These are phyloP conservation scores for Nicotiana rustica DNA, from an alignment of 305 asterid species.

Conservation along the genomic window DNA sequence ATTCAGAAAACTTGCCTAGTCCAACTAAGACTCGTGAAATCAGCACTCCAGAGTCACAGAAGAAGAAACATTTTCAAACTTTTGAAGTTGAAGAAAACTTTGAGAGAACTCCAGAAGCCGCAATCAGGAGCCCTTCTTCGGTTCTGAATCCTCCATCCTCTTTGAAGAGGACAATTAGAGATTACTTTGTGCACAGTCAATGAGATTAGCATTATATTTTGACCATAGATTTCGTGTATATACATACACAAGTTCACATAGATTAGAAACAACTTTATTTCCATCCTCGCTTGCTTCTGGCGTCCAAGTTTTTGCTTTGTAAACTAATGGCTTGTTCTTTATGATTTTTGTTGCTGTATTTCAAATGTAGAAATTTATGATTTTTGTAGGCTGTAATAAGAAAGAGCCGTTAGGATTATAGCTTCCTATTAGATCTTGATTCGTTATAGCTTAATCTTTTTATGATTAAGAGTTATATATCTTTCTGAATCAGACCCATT, in stretches of 20 bases:
- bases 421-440: no score
- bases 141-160: slow-evolving; percentile 89
- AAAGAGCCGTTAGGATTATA: no score
- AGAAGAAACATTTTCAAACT: slow-evolving; percentile 45
- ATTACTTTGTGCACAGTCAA: slow-evolving; percentile 51
- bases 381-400: no score
- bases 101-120: slow-evolving; percentile 64
- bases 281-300: neutral
- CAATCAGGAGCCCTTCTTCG: slow-evolving; percentile 76
- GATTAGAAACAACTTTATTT: neutral
- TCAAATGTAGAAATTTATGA: neutral
- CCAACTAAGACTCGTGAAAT: slow-evolving; percentile 39
- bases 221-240: neutral
- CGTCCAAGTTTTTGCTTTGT: neutral
- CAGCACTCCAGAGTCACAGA: slow-evolving; percentile 72
- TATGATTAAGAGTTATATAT: no score
- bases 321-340: neutral
- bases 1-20: neutral
- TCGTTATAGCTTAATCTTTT: no score
- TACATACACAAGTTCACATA: neutral
- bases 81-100: slow-evolving; percentile 47
- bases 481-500: no score
- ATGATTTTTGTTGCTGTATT: neutral
- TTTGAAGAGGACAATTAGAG: slow-evolving; percentile 71
- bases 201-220: neutral